Conservation (phyloP, 2,329 filamentous ascomycete genomes). For the Thielaviopsis punctulata region DNA sequence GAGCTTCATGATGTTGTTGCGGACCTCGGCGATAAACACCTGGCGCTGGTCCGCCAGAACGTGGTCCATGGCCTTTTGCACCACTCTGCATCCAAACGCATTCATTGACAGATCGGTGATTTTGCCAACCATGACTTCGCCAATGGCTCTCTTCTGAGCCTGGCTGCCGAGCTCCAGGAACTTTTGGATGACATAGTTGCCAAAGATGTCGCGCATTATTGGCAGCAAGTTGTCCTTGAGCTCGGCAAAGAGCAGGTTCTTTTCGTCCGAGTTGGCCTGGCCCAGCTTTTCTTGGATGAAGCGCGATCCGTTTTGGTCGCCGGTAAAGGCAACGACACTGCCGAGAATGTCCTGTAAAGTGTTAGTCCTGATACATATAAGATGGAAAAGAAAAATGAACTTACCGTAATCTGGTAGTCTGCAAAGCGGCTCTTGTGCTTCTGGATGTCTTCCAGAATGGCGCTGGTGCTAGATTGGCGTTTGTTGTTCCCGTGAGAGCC, state of each 20-base stretch:
- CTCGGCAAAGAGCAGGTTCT: constrained; percentile 76
- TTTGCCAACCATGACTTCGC: constrained; percentile 73
- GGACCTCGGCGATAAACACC: constrained; percentile 65
- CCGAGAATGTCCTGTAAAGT: constrained; percentile 53
- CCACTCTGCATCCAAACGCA: constrained; percentile 87
- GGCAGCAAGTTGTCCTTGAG: constrained; percentile 71
- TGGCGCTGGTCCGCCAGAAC: constrained; percentile 85
- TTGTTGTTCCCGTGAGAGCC: too few relatives aligned
- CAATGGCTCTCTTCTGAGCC: constrained; percentile 74
- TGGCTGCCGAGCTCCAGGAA: constrained; percentile 94
- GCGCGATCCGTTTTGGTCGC: constrained; percentile 86
- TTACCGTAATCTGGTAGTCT: constrained; percentile 62
- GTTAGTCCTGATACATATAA: constrained; percentile 1
- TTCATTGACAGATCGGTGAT: constrained; percentile 65
- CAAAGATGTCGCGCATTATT: constrained; percentile 91
- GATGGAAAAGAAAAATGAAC: constrained; percentile 2
- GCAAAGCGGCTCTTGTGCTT: constrained; percentile 52
- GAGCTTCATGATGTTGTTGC: constrained; percentile 56
- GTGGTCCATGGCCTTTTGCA: constrained; percentile 88
- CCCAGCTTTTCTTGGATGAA: constrained; percentile 92
- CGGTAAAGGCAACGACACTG: constrained; percentile 84
- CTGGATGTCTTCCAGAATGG: constrained; percentile 64
- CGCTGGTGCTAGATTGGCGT: constrained; percentile 33
- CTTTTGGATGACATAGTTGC: constrained; percentile 97
- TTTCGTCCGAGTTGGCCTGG: constrained; percentile 87